Evolutionary conservation across 2,329 filamentous ascomycete genomes (phyloP), one percentile per base, ranked within the genome.

Genomic region (Neonectria sp.): DNA sequence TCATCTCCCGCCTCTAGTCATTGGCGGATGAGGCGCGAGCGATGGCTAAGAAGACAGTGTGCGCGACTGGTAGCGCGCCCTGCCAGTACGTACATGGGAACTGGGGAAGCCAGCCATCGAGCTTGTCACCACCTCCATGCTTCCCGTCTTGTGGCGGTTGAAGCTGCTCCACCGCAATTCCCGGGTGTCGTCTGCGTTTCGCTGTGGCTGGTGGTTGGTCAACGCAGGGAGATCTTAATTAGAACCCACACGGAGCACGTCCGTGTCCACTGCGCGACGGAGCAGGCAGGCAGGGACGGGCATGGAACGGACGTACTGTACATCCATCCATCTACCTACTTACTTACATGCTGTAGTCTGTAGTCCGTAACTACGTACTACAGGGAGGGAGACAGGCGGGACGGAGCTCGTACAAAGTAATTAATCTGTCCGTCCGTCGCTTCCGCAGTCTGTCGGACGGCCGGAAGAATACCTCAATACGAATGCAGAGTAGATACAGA

Each of bases 101-200:
- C 12, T 35, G 33, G 33, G 46, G 46, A 49, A 13, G 33, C 33
- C 13, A 13, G 33, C 33, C 13, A 13, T 35, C 33, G 48, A 11
- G 21, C 21, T 17, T 29, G 48, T 12, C 24, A 25, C 45, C 15
- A 29, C 29, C 46, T 29, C 17, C 46, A 29, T 8, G 24, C 17
- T n/a, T 52, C 48, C 48, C 48, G 48, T 6, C 8, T n/a, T 25
- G 46, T 29, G 46, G 46, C 46, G 46, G 46, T 25, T 33, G 49
- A 33, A n/a, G 29, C 49, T 31, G 29, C 49, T 31, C 49, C 49
- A 52, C 49, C 27, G 49, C 49, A 52, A 52, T 33, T 33, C 49
- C 49, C 17, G n/a, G 40, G n/a, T 24, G 40, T 45, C 40, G 40
- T 24, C 40, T 21, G n/a, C n/a, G 40, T 45, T 40, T n/a, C 37